Evolutionary conservation across 441 rosid species (phyloP).

Genomic region (Arabidopsis hybrid): DNA sequence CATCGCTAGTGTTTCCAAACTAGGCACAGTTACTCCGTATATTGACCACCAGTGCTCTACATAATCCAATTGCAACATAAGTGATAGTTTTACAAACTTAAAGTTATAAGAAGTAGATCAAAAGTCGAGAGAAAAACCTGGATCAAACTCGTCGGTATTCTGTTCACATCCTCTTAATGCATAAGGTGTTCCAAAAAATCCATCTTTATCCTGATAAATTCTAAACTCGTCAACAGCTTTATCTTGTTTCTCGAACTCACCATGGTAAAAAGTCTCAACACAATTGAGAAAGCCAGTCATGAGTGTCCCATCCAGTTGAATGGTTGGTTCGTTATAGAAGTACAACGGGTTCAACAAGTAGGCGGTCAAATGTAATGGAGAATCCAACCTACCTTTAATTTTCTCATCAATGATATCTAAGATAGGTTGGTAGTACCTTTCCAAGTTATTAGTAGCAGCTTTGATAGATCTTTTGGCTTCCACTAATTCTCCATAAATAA

Average conservation of each 20-base stretch:
- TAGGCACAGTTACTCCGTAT: too few species aligned
- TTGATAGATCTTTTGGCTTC: not conserved
- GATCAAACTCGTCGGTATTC: not conserved
- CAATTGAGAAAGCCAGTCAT: not conserved
- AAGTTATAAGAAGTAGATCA: too few species aligned
- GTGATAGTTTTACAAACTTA: too few species aligned
- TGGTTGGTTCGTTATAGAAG: constrained; percentile 8
- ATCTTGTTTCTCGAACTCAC: not conserved
- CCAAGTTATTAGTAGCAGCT: not conserved
- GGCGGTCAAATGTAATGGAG: not conserved
- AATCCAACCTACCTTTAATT: constrained; percentile 15
- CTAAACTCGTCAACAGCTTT: not conserved
- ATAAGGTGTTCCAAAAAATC: not conserved
- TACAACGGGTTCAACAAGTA: not conserved
- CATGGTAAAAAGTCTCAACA: constrained; percentile 12
- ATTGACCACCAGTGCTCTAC: not conserved
- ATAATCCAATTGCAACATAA: too few species aligned
- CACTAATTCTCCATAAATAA: not conserved
- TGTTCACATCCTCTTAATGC: not conserved
- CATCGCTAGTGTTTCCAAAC: not conserved
- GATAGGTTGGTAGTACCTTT: constrained; percentile 1
- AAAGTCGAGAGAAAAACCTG: not conserved
- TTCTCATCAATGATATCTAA: constrained; percentile 24
- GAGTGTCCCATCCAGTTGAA: not conserved
- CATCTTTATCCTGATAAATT: not conserved